These are phyloP conservation scores for Ascosphaera apis DNA, from an alignment of 2,329 filamentous ascomycete genomes.

Conservation along the genomic window DNA sequence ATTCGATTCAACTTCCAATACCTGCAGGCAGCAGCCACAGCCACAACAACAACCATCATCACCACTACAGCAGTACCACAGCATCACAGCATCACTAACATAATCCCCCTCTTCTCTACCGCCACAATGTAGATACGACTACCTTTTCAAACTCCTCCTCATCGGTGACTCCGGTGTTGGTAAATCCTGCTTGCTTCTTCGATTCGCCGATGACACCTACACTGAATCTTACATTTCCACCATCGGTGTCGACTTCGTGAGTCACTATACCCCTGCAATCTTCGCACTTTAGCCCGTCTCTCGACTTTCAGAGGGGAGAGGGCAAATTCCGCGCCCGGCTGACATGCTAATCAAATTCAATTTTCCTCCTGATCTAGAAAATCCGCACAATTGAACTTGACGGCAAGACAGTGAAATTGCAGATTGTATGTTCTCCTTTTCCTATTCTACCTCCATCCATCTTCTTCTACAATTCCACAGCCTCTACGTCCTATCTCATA, in stretches of 20 bases:
- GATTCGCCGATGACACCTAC: constrained; percentile 98
- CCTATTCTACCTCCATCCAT: neutral
- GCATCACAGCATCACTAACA: too few species aligned
- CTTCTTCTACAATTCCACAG: constrained; percentile 1
- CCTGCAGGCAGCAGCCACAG: too few species aligned
- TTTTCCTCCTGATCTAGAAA: constrained; percentile 40
- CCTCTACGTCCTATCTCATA: neutral
- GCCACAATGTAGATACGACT: constrained; percentile 67
- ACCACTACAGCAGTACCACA: too few species aligned
- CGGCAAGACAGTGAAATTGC: constrained; percentile 98
- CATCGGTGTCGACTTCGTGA: constrained; percentile 96
- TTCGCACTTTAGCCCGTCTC: too few species aligned
- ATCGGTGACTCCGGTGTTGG: constrained; percentile 99
- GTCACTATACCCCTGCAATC: too few species aligned
- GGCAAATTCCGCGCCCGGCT: constrained; percentile 12
- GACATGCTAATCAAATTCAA: constrained; percentile 7
- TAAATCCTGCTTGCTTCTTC: constrained; percentile 95
- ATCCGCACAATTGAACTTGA: constrained; percentile 99
- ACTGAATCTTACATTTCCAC: constrained; percentile 99
- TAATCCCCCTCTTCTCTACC: constrained; percentile 1
- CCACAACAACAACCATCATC: too few species aligned
- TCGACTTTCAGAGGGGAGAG: constrained; percentile 1
- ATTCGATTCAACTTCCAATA: neutral
- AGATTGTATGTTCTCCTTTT: constrained; percentile 51
- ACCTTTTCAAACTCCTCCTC: constrained; percentile 99